Percentiles rank a stretch among this genome's conserved stretches.
These are phyloP conservation scores for Exophiala xenobiotica DNA, from an alignment of 2,329 filamentous ascomycete species.

Conservation along the genomic window DNA sequence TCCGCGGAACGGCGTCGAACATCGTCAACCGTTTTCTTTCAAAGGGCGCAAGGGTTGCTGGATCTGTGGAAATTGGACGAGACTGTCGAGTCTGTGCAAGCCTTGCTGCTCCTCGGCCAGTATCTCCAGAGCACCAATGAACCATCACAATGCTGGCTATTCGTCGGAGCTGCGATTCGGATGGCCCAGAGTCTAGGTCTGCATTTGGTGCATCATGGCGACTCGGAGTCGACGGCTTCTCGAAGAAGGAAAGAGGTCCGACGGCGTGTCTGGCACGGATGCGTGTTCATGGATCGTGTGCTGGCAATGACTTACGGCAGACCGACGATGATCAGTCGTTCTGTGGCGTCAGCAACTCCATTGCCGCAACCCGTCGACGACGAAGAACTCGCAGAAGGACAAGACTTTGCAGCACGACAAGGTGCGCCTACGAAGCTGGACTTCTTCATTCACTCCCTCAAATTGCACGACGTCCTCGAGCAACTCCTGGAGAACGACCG, in stretches of 20 bases:
- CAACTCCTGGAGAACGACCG: neutral
- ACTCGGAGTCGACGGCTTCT: constrained; percentile 31
- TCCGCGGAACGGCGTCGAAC: constrained; percentile 41
- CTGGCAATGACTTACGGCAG: neutral
- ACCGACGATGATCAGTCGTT: neutral
- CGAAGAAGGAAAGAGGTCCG: constrained; percentile 32
- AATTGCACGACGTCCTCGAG: neutral
- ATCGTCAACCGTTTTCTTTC: constrained; percentile 45
- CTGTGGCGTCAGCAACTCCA: neutral
- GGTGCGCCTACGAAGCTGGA: neutral
- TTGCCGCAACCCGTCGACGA: neutral
- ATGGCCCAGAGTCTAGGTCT: constrained; percentile 50
- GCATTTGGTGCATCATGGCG: constrained; percentile 46
- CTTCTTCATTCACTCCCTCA: neutral
- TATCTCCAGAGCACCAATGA: constrained; percentile 52
- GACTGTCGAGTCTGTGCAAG: constrained; percentile 48
- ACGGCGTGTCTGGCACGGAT: constrained; percentile 31
- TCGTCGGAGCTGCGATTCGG: constrained; percentile 47
- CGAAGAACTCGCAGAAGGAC: neutral
- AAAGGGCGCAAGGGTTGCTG: constrained; percentile 44
- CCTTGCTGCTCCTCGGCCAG: constrained; percentile 49
- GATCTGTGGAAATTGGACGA: constrained; percentile 38
- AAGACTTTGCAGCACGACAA: neutral
- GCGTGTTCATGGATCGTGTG: neutral
- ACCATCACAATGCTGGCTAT: constrained; percentile 53